Evolutionary conservation across 2,329 filamentous ascomycete genomes (phyloP).

Genomic region (Aureobasidium sp.): DNA sequence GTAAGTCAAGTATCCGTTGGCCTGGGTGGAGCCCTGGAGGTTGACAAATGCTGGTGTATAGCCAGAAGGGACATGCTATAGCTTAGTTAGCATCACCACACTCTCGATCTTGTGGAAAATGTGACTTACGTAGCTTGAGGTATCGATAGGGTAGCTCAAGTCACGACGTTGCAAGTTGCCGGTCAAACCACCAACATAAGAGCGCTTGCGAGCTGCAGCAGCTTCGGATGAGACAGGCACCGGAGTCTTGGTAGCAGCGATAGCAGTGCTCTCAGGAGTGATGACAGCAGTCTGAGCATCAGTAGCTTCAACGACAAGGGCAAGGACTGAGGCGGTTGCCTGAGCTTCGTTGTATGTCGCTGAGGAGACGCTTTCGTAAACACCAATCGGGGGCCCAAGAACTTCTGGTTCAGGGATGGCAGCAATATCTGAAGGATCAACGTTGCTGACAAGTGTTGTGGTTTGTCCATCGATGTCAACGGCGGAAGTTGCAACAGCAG

Average conservation of each 20-base stretch:
- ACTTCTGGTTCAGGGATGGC: background rate
- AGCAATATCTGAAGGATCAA: constrained; percentile 13
- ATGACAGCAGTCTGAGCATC: constrained; percentile 9
- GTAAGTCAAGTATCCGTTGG: constrained; percentile 13
- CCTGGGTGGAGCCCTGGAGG: background rate
- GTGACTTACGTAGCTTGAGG: background rate
- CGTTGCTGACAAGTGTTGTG: constrained; percentile 9
- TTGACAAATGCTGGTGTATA: constrained; percentile 12
- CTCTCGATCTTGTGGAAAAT: background rate
- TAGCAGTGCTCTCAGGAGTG: background rate
- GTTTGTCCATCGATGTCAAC: background rate
- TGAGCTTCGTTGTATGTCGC: background rate
- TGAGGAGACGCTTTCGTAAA: background rate
- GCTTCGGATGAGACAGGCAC: background rate
- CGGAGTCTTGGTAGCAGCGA: background rate
- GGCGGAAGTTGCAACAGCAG: background rate
- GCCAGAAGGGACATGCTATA: constrained; percentile 1
- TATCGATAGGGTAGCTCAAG: constrained; percentile 10
- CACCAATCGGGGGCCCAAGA: constrained; percentile 6
- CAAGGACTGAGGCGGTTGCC: background rate
- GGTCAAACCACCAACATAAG: background rate
- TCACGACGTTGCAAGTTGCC: background rate
- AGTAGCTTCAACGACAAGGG: background rate
- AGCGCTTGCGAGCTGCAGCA: background rate
- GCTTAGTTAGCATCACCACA: background rate